Evolutionary conservation across 495 filamentous ascomycete genomes (phyloP), one percentile per base, ranked within the genome.

Genomic region (Annulohypoxylon maeteangense): DNA sequence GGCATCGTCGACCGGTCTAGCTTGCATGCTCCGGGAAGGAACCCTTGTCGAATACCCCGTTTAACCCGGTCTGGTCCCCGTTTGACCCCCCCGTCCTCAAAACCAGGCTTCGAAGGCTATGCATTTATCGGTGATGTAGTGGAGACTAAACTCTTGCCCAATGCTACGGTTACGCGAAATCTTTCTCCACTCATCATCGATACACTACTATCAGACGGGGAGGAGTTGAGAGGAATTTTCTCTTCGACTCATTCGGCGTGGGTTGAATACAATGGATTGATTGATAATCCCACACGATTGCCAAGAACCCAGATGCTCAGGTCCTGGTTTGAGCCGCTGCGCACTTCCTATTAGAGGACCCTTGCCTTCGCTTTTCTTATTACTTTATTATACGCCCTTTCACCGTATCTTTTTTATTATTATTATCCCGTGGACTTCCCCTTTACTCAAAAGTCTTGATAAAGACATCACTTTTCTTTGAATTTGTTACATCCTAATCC

Each of bases 151-250:
- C 10, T 25, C n/a, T 54, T 23, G 56, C 38, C 56, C 45, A 61
- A 61, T 67, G 48, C 65, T 67, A 67, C 56, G 36, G 47, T 67
- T 61, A 61, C 48, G 56, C 45, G 54, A 47, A 47, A 12, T 32
- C 40, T 3, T 65, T 56, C 50, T 65, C 62, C 62, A 65, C 62
- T n/a, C 23, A 40, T 27, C 34, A 18, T 34, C 31, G 25, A 53
- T 25, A 32, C 31, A 6, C 10, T 6, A 32, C 2, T 32, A 27
- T 29, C 51, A 48, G 25, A 34, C 18, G 42, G 22, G 4, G 32
- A 11, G 22, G 34, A 45, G 31, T 47, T 56, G 45, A 11, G 20
- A 50, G 45, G 45, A 50, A 50, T 40, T 14, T 51, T 57, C 14
- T 25, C 8, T 31, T 29, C 36, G n/a, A n/a, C n/a, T n/a, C n/a